Base-by-base conservation (phyloP, 108 stramenopile species). In the Schizochytrium sp. region DNA sequence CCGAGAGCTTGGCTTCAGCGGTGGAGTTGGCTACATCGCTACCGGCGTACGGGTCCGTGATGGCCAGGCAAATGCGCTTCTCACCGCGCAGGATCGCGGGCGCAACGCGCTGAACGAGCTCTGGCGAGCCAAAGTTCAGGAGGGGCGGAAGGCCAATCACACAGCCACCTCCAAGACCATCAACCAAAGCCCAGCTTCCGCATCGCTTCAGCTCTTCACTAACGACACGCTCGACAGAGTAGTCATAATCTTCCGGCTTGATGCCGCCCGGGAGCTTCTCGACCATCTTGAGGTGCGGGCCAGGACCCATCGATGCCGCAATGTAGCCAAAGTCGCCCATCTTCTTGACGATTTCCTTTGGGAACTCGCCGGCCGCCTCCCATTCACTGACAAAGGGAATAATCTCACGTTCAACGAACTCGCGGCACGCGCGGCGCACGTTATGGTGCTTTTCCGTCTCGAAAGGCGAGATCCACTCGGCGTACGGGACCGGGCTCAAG, bases 341-440 rank as follows among this genome's bases (percentile, higher is more conserved):
- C 51, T 53, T 47, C 12, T 47, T 12, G 23, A 83, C 12, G 23
- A 83, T 47, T 18, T 47, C 51, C 12, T 21, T 6, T 2, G 76
- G 76, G 48, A 45, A 53, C 76, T 83, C 51, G 76, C 51, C 76
- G 45, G 45, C 76, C 18, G 19, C 4, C 76, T 83, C 76, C 48
- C 45, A 53, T 23, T 47, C 76, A 45, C 51, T 53, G 19, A 83
- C 76, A 23, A 45, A 53, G 12, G 76, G 76, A 25, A 23, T 25
- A 45, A 83, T 83, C 76, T 83, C 76, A 4, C 76, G 76, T 45
- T 83, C 48, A 1, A 83, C 51, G 76, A 83, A 83, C 51, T 83
- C 76, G 76, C 76, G 76, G 45, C 45, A 47, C 12, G 97, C 76
- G 51, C 51, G 76, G n/a, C 76, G 45, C 19, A 83, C n/a, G 25